Base-by-base conservation (phyloP, 495 filamentous ascomycete species). In the Daldinia caldariorum region DNA sequence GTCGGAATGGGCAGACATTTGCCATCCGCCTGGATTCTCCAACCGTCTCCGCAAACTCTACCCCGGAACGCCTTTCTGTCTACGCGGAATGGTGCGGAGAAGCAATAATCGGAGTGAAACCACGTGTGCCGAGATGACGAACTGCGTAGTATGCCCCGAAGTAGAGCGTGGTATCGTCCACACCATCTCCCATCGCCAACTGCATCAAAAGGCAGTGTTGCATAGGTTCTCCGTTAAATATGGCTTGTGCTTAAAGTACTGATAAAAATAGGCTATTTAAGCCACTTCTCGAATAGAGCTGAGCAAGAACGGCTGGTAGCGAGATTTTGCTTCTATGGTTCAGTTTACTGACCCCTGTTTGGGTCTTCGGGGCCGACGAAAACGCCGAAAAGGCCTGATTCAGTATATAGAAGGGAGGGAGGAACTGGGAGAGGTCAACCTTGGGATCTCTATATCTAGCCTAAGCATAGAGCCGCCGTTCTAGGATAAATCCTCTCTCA, bases 101-200 rank as follows among this genome's bases (percentile, higher is more conserved):
- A 53, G 29, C 12, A 51, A 39, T 32, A 65, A 37, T 32, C 41
- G 61, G 57, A 18, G 32, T 6, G 9, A 14, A 20, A 61, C 61
- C 61, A 66, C 62, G 62, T 57, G 62, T 58, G 62, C 68, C 63
- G 63, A 71, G 63, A 63, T 18, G 35, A 39, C 39, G 43, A 26
- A 55, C 22, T 58, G 14, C 6, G 13, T 53, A 59, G 43, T 41
- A 60, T 39, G 16, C 16, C 10, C n/a, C n/a, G n/a, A n/a, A n/a
- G n/a, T n/a, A n/a, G n/a, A n/a, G n/a, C n/a, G n/a, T n/a, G n/a
- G n/a, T n/a, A n/a, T n/a, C n/a, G n/a, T n/a, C n/a, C n/a, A n/a
- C n/a, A n/a, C n/a, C n/a, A n/a, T n/a, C n/a, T n/a, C n/a, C n/a
- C n/a, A n/a, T n/a, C n/a, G n/a, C n/a, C n/a, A n/a, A n/a, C n/a